Conservation (phyloP, 805 yeast species). For the Jamesozyma gamospora region DNA sequence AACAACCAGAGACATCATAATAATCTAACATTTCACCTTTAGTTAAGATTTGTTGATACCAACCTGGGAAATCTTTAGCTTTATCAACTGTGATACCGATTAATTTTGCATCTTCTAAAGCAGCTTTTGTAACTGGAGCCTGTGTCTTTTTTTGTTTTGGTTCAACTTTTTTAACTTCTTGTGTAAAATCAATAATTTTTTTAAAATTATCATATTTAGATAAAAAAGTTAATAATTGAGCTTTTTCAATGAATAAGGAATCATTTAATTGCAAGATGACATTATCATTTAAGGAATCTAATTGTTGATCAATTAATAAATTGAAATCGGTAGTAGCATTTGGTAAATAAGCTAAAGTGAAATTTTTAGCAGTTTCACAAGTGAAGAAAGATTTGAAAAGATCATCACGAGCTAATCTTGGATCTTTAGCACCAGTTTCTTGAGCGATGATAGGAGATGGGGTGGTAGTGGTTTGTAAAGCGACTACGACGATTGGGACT, state of each 20-base stretch:
- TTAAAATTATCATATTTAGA: slow-evolving; percentile 33
- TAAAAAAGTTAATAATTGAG: slow-evolving; percentile 26
- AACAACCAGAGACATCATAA: slow-evolving; percentile 98
- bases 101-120: slow-evolving; percentile 74
- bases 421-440: slow-evolving; percentile 66
- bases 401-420: slow-evolving; percentile 79
- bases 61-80: slow-evolving; percentile 81
- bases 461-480: slow-evolving; percentile 59
- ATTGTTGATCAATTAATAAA: slow-evolving; percentile 22
- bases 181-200: slow-evolving; percentile 42
- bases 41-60: slow-evolving; percentile 95
- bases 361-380: slow-evolving; percentile 23
- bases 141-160: slow-evolving; percentile 21
- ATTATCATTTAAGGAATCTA: slow-evolving; percentile 33
- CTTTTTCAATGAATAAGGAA: slow-evolving; percentile 15
- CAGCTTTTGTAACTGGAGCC: slow-evolving; percentile 33
- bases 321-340: slow-evolving; percentile 27
- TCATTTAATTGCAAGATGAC: slow-evolving; percentile 23
- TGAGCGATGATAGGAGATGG: slow-evolving; percentile 57
- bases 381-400: slow-evolving; percentile 48
- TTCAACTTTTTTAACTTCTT: slow-evolving; percentile 31
- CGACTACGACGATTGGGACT: slow-evolving; percentile 72
- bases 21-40: slow-evolving; percentile 98
- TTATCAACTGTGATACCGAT: slow-evolving; percentile 96
- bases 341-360: slow-evolving; percentile 31